These are phyloP conservation scores for Rauvolfia tetraphylla DNA, from an alignment of 257 asterid genomes.

Conservation along the genomic window DNA sequence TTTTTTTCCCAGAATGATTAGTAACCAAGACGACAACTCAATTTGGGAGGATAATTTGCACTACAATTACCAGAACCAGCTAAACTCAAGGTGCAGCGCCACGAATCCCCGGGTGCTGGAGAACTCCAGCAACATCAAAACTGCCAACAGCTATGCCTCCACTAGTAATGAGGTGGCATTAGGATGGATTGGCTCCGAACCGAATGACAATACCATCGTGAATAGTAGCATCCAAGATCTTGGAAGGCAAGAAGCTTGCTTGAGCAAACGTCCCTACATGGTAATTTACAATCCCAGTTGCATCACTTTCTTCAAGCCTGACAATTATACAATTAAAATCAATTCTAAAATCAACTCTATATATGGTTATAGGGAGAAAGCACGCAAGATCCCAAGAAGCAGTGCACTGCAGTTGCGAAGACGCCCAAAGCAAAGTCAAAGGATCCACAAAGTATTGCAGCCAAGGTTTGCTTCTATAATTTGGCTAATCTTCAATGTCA, in stretches of 20 bases:
- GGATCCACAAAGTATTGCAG: constrained; percentile 91
- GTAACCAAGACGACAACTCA: constrained; percentile 40
- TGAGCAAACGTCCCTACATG: constrained; percentile 51
- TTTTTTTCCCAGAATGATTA: constrained; percentile 30
- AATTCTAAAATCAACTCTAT: not conserved
- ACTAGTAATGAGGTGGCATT: constrained; percentile 24
- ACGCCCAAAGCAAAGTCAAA: constrained; percentile 48
- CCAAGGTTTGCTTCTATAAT: constrained; percentile 50
- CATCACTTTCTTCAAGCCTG: not conserved
- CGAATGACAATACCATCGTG: constrained; percentile 11
- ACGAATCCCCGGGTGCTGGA: constrained; percentile 30
- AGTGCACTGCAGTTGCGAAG: constrained; percentile 44
- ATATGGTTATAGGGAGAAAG: constrained; percentile 50
- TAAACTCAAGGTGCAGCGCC: constrained; percentile 25
- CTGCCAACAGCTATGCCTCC: constrained; percentile 25
- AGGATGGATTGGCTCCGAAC: constrained; percentile 51
- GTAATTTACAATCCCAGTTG: constrained; percentile 29
- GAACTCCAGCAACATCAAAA: constrained; percentile 35
- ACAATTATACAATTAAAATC: not conserved
- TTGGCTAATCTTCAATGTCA: too few relatives aligned
- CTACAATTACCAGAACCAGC: constrained; percentile 21
- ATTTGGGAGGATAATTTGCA: constrained; percentile 56
- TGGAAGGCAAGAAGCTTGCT: constrained; percentile 29
- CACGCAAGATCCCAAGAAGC: constrained; percentile 58
- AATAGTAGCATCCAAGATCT: constrained; percentile 30